phyloP scores from a whole-genome alignment of 768 basidiomycete species.

The Dictyophora rubrovolvata region DNA sequence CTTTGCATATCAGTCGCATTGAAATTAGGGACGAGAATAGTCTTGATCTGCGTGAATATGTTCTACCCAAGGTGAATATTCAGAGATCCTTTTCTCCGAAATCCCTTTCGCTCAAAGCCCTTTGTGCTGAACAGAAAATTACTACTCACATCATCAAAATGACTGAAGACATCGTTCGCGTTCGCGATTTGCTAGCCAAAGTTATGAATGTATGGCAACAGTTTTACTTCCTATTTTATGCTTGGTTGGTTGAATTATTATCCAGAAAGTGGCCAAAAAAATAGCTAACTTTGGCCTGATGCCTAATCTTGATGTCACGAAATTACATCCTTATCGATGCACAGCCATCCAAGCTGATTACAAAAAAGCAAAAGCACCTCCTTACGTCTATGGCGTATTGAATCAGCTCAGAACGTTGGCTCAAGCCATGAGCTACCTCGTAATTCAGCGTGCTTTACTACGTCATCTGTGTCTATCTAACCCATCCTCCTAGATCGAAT shows the following conservation, averaged over 20 bases:
- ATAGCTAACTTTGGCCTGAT: constrained; percentile 33
- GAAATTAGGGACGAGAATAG: constrained; percentile 91
- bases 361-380: constrained; percentile 20
- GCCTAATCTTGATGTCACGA: constrained; percentile 43
- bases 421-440: constrained; percentile 81
- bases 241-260: constrained; percentile 13
- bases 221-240: neutral
- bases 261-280: constrained; percentile 26
- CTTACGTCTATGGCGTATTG: constrained; percentile 43
- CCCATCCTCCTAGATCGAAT: constrained; percentile 53
- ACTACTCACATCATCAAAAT: constrained; percentile 71
- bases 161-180: constrained; percentile 49
- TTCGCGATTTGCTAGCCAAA: constrained; percentile 57
- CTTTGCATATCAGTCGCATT: constrained; percentile 87
- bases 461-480: constrained; percentile 1
- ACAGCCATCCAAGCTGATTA: constrained; percentile 33
- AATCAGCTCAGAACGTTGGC: constrained; percentile 51
- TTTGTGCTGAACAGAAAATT: constrained; percentile 39
- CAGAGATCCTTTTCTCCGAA: neutral
- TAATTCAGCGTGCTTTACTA: constrained; percentile 26
- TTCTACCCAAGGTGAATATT: constrained; percentile 68
- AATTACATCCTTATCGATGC: constrained; percentile 57
- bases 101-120: neutral
- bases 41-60: constrained; percentile 74
- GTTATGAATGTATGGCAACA: constrained; percentile 58